Evolutionary conservation across 1,284 basidiomycete genomes (phyloP), one percentile per base, ranked within the genome.

Genomic region (Porogramme epimiltina): DNA sequence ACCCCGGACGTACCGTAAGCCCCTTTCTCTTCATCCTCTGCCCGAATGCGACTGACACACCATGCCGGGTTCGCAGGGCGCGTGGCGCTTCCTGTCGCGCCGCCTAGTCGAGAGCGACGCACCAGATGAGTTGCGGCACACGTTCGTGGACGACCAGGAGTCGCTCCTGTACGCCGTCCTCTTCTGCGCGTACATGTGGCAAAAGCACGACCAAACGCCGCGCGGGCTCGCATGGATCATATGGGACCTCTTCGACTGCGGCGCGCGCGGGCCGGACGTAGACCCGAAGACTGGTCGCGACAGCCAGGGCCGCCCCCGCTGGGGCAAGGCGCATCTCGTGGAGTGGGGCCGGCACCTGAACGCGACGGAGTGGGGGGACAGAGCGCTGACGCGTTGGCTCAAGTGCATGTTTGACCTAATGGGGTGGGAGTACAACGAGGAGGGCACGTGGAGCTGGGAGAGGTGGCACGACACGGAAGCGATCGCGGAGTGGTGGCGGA

Each of bases 131-230:
- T 6, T 33, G 3, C 20, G 18, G 16, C 50, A 42, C 22, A 43
- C 23, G 3, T 40, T 52, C 13, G 40, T 23, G 26, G 45, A 52
- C 41, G 50, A 52, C 40, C 42, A 47, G 45, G 45, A 52, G n/a
- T 46, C 50, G 10, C 23, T 52, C 10, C 31, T 51, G 22, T 51
- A 51, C 22, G 49, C 46, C 15, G 49, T 51, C 13, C 31, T 51
- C 6, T 51, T 28, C 16, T 42, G 40, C 45, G 26, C 24, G 10
- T 22, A 42, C 9, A 26, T 36, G 13, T 47, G 31, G 31, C 41
- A 41, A 10, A 28, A 22, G 1, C 44, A 52, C 40, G 34, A 52
- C n/a, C n/a, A 20, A 18, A 13, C 33, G 11, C 13, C 15, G 5
- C 6, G 10, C 11, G n/a, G 28, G 10, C 20, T 47, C 11, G 4